phyloP scores from a whole-genome alignment of 1,139 yeast genomes.

The Candida frijolesensis region DNA sequence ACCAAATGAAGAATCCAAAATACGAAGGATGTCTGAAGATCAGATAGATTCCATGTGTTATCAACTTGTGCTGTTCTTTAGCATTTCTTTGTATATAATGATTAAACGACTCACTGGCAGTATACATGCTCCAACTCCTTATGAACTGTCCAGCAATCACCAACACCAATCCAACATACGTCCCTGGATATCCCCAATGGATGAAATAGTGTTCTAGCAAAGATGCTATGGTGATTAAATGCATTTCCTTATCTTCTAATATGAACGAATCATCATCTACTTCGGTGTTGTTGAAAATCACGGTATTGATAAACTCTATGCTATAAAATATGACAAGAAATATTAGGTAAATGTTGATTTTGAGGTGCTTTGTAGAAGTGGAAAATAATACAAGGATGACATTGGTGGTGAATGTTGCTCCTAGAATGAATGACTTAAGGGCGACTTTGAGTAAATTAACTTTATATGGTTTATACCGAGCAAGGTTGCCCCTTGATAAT shows the following conservation, averaged over 20 bases:
- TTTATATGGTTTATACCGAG: constrained; percentile 28
- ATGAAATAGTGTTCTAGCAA: constrained; percentile 25
- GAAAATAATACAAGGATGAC: constrained; percentile 1
- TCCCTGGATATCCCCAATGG: constrained; percentile 3
- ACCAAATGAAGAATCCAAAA: constrained; percentile 93
- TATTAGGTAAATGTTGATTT: constrained; percentile 45
- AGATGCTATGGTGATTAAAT: constrained; percentile 56
- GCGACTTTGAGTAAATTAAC: constrained; percentile 37
- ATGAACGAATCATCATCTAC: constrained; percentile 78
- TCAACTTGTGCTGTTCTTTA: constrained; percentile 58
- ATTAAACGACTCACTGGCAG: constrained; percentile 86
- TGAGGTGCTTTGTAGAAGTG: constrained; percentile 1
- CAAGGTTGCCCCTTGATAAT: constrained; percentile 3
- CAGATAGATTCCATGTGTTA: constrained; percentile 73
- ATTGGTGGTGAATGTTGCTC: constrained; percentile 25
- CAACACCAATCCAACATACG: constrained; percentile 46
- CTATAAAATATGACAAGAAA: constrained; percentile 69
- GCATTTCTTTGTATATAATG: constrained; percentile 69
- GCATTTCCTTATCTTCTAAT: constrained; percentile 69
- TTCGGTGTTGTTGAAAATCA: constrained; percentile 65
- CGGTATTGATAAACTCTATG: constrained; percentile 79
- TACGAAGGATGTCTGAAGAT: constrained; percentile 84
- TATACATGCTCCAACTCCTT: constrained; percentile 79
- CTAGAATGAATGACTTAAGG: constrained; percentile 35
- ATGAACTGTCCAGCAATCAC: constrained; percentile 62